Base-by-base conservation (phyloP, 441 rosid species). In the Gossypium davidsonii region DNA sequence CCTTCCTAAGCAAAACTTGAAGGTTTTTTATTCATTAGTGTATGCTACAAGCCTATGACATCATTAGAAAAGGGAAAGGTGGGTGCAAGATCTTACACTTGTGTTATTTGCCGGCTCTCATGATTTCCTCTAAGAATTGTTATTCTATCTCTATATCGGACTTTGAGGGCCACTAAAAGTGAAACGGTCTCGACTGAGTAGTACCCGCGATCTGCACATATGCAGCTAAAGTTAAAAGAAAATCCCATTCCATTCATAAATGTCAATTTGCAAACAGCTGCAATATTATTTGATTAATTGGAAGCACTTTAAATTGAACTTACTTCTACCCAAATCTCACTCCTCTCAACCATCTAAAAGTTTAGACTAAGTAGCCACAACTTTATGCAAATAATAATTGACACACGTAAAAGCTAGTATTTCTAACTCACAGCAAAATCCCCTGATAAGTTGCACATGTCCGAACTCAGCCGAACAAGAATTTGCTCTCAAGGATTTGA, bases 111-210 rank as follows among this genome's bases (percentile, higher is more conserved):
- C 79, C 97, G 87, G 83, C 96, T 93, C 34, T 31, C 34, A 31
- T 31, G 34, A 4, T 31, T 31, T 31, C 34, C 34, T 31, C 34
- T 31, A 31, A 94, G 87, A 62, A 94, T 92, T 1, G 98, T 94
- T 64, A 94, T 85, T 84, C 98, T 94, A 79, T 94, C 98, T 73
- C 98, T 89, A 75, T 92, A 92, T 65, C 97, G 94, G 37, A 94
- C 97, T 83, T 94, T 92, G 84, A 94, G 67, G 2, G 98, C 98
- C 82, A 94, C 98, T 83, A 94, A 79, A 39, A 94, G 88, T 25
- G 97, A 84, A 68, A 94, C 98, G 64, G 97, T 92, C 86, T 94
- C 98, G 71, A 94, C 98, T 0, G 97, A 92, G 77, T 94, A 90
- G 81, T 92, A 94, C 1, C 98, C 98, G 48, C 98, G 95, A 89